phyloP scores from a whole-genome alignment of 2,329 filamentous ascomycete genomes.

The Cordyceps militaris region DNA sequence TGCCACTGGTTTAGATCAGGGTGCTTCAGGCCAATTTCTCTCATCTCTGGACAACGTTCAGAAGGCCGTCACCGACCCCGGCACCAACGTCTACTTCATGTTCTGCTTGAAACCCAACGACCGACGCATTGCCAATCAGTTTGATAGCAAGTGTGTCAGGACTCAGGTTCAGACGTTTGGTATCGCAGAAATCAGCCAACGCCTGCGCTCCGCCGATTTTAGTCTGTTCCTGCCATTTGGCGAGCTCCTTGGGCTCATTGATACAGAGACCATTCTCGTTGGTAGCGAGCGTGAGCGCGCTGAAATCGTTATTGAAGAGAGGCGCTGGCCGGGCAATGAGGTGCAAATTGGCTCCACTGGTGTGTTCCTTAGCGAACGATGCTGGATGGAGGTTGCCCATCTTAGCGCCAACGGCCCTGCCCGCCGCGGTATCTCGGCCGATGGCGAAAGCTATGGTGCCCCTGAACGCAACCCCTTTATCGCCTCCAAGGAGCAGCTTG shows the following conservation, averaged over 20 bases:
- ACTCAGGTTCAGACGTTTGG: conserved; percentile 92
- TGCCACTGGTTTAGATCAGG: conserved; percentile 55
- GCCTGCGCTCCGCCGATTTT: conserved; percentile 88
- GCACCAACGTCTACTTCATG: conserved; percentile 90
- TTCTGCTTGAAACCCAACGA: conserved; percentile 98
- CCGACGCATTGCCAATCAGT: conserved; percentile 93
- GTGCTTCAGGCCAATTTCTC: conserved; percentile 87
- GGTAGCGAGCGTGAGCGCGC: conserved; percentile 90
- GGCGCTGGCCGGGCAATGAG: conserved; percentile 87
- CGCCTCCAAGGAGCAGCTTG: conserved; percentile 54
- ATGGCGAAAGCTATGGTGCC: conserved; percentile 51
- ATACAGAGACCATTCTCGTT: conserved; percentile 76
- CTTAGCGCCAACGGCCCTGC: conserved; percentile 50
- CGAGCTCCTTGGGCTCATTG: conserved; percentile 85
- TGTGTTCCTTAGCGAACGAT: conserved; percentile 90
- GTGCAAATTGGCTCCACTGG: conserved; percentile 85
- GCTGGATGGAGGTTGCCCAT: conserved; percentile 86
- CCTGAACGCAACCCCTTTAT: conserved; percentile 42
- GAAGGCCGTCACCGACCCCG: conserved; percentile 72
- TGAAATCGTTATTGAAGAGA: conserved; percentile 85
- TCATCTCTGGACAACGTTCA: conserved; percentile 84
- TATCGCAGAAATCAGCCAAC: conserved; percentile 93
- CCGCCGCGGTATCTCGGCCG: conserved; percentile 49
- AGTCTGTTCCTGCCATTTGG: conserved; percentile 92
- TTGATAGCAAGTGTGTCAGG: conserved; percentile 96